These are phyloP conservation scores for Fonsecaea monophora DNA, from an alignment of 2,329 filamentous ascomycete genomes.

Conservation along the genomic window DNA sequence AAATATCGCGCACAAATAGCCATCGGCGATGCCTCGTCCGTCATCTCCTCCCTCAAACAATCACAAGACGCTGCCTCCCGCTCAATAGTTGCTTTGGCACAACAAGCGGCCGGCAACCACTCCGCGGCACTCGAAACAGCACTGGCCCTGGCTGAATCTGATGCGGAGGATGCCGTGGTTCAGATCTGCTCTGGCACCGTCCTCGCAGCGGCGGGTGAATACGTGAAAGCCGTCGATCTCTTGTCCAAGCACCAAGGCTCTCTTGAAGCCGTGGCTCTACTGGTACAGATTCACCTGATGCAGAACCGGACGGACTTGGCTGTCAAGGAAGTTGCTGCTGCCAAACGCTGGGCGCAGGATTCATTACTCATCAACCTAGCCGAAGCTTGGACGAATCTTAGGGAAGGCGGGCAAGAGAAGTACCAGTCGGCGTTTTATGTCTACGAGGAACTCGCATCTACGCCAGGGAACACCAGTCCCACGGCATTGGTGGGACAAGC, in stretches of 20 bases:
- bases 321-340: slow-evolving; percentile 83
- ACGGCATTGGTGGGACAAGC: slow-evolving; percentile 84
- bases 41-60: slow-evolving; percentile 70
- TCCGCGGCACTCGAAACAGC: slow-evolving; percentile 68
- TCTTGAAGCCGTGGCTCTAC: slow-evolving; percentile 78
- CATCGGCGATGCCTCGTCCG: slow-evolving; percentile 76
- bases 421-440: slow-evolving; percentile 98
- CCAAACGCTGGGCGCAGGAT: slow-evolving; percentile 93
- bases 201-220: slow-evolving; percentile 77
- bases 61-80: slow-evolving; percentile 73
- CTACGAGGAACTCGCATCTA: slow-evolving; percentile 92
- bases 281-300: slow-evolving; percentile 88
- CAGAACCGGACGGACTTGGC: slow-evolving; percentile 93
- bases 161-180: slow-evolving; percentile 77
- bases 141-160: slow-evolving; percentile 70
- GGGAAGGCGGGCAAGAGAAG: slow-evolving; percentile 90
- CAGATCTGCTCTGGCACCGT: slow-evolving; percentile 84
- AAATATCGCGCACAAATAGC: slow-evolving; percentile 83
- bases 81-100: slow-evolving; percentile 78
- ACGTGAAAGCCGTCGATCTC: slow-evolving; percentile 82
- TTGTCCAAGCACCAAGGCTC: slow-evolving; percentile 84
- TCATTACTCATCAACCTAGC: slow-evolving; percentile 91
- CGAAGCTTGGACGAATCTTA: slow-evolving; percentile 91
- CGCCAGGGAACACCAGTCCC: slow-evolving; percentile 77
- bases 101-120: slow-evolving; percentile 63